Percentiles rank a stretch among this genome's conserved stretches.
Conservation (phyloP, 805 yeast genomes). For the Pichia californica region DNA sequence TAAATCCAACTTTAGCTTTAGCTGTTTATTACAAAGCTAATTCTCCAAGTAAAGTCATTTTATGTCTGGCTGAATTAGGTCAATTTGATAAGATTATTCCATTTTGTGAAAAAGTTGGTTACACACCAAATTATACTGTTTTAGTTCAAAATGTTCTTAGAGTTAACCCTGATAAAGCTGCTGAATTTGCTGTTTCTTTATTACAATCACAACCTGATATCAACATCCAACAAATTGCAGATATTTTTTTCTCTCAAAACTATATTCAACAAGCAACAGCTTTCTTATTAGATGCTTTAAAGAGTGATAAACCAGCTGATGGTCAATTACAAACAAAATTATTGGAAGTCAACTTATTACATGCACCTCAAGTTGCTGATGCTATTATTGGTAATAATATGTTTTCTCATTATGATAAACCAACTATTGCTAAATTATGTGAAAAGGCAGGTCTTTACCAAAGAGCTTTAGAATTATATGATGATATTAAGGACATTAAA, state of each 20-base stretch:
- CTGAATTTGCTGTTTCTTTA: slow-evolving; percentile 90
- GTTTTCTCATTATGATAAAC: slow-evolving; percentile 93
- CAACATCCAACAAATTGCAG: slow-evolving; percentile 83
- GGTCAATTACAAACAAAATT: slow-evolving; percentile 94
- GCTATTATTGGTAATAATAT: slow-evolving; percentile 94
- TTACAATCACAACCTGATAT: slow-evolving; percentile 57
- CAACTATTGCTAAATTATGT: slow-evolving; percentile 84
- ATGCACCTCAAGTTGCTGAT: slow-evolving; percentile 99
- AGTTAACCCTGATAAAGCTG: slow-evolving; percentile 94
- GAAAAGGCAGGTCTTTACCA: slow-evolving; percentile 95
- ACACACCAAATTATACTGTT: slow-evolving; percentile 83
- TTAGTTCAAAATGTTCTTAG: slow-evolving; percentile 87
- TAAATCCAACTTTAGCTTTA: slow-evolving; percentile 77
- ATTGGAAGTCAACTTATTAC: slow-evolving; percentile 83
- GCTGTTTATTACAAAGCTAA: slow-evolving; percentile 85
- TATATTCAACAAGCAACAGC: slow-evolving; percentile 97
- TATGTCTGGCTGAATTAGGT: slow-evolving; percentile 88
- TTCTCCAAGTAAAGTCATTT: slow-evolving; percentile 81
- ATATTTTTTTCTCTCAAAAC: slow-evolving; percentile 90
- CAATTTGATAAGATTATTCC: slow-evolving; percentile 95
- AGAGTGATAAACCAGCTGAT: slow-evolving; percentile 88
- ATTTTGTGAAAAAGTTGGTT: slow-evolving; percentile 82
- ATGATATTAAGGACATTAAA: slow-evolving; percentile 90
- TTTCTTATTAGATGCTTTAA: slow-evolving; percentile 88
- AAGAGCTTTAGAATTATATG: slow-evolving; percentile 94